Evolutionary conservation across 2,329 filamentous ascomycete genomes (phyloP).

Genomic region (Hymenoscyphus albidus): DNA sequence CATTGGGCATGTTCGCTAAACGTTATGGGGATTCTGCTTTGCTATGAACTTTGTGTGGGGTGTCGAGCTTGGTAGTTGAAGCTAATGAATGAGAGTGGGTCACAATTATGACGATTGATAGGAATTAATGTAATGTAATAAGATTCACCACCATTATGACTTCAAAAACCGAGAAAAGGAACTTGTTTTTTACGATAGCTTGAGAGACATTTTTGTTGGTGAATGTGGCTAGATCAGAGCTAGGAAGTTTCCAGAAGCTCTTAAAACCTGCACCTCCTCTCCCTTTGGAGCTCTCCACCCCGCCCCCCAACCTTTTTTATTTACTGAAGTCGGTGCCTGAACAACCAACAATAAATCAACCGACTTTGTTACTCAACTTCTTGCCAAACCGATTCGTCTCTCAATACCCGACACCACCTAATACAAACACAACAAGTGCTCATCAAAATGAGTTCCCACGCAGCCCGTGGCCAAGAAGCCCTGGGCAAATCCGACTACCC

Average conservation of each 20-base stretch:
- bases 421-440: not conserved
- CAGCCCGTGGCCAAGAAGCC: slow-evolving; percentile 53
- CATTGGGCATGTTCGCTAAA: slow-evolving; percentile 70
- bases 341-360: not conserved
- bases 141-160: not conserved
- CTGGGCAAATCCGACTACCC: slow-evolving; percentile 60
- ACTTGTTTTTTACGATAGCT: too few relatives aligned
- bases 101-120: not conserved
- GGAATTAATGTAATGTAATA: not conserved
- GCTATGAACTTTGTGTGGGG: slow-evolving; percentile 8
- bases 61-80: not conserved
- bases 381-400: not conserved
- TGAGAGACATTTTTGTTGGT: too few relatives aligned
- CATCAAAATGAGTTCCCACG: slow-evolving; percentile 47
- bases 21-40: slow-evolving; percentile 30
- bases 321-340: not conserved
- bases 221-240: too few relatives aligned
- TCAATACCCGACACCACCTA: not conserved
- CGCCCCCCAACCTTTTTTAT: not conserved
- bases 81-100: too few relatives aligned
- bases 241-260: not conserved
- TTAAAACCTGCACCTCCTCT: not conserved
- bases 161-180: too few relatives aligned
- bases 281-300: not conserved
- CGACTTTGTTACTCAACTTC: not conserved